Base-by-base conservation (phyloP, 805 yeast species). In the Candida hungchunana region DNA sequence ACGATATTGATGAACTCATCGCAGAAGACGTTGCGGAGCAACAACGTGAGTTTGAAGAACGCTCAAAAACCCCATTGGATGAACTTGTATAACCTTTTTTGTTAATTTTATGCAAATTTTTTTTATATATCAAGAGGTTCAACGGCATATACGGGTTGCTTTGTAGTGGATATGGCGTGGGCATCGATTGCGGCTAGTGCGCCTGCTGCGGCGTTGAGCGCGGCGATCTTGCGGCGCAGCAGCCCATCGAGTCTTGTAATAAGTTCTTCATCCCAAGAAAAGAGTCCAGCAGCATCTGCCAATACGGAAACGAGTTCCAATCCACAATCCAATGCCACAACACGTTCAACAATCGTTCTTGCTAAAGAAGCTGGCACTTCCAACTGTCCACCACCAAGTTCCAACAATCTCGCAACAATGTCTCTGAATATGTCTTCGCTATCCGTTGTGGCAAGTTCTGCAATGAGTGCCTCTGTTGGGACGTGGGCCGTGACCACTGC, bases 401-500 rank as follows among this genome's bases (percentile, higher is more conserved):
- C 75, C 28, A 74, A 61, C 29, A 88, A 61, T 47, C 96, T 73
- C 19, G 71, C 61, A 11, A 87, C 73, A 6, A 81, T 67, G 50
- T 83, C 95, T 35, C 69, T 65, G 51, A 83, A 80, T 26, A 83
- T 71, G 19, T 77, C 86, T 30, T 74, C 79, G 46, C 75, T 75
- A 18, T 72, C 75, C 10, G 68, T 64, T 11, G 66, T 60, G 38
- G 76, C 65, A 33, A 88, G 65, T 39, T 83, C 87, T 7, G 59
- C 55, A 26, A 85, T 62, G 18, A 89, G 64, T 40, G 84, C 95
- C 5, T 58, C 57, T 31, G 82, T 67, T 7, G 82, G 70, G 26
- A 88, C 60, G 37, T 79, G 77, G 42, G 93, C 82, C 1, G 93
- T 79, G 11, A 80, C 83, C 32, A 87, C 73, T 1, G 94, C 90